Percentiles rank a stretch among this genome's conserved stretches.
These are phyloP conservation scores for Zygosaccharomyces rouxii DNA, from an alignment of 805 yeast genomes.

Conservation along the genomic window DNA sequence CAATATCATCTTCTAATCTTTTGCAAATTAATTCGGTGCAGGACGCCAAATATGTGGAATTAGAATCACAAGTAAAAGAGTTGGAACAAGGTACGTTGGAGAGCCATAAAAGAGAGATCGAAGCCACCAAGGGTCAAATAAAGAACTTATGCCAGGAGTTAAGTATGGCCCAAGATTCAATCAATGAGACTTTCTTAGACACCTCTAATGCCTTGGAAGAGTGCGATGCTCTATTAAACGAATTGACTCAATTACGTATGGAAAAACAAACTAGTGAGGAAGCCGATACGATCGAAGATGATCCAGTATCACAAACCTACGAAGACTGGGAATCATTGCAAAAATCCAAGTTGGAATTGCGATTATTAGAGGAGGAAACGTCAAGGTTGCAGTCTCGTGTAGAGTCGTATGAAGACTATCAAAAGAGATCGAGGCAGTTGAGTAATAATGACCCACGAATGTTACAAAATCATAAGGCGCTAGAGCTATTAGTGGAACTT, in stretches of 20 bases:
- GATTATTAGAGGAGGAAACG: constrained; percentile 6
- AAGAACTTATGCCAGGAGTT: constrained; percentile 14
- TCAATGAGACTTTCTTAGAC: constrained; percentile 24
- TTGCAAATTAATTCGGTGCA: constrained; percentile 21
- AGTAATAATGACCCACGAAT: background rate
- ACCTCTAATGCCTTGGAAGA: constrained; percentile 24
- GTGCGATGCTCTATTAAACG: constrained; percentile 22
- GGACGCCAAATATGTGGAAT: constrained; percentile 22
- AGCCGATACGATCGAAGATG: constrained; percentile 7
- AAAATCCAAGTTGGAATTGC: constrained; percentile 1
- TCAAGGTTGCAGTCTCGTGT: constrained; percentile 9
- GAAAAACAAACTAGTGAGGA: constrained; percentile 9
- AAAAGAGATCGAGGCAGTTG: background rate
- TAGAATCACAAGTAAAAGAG: constrained; percentile 21
- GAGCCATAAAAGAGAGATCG: constrained; percentile 21
- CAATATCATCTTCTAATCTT: constrained; percentile 23
- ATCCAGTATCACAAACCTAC: constrained; percentile 9
- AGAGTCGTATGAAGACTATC: constrained; percentile 9
- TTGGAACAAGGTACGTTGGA: constrained; percentile 19
- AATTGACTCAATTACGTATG: constrained; percentile 18
- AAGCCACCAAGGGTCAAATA: constrained; percentile 19
- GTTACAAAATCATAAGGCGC: constrained; percentile 5
- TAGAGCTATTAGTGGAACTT: constrained; percentile 5
- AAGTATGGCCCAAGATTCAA: constrained; percentile 19
- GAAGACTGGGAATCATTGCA: constrained; percentile 14